Evolutionary conservation across 305 asterid genomes (phyloP), one percentile per base, ranked within the genome.

Genomic region (Fraxinus greggii): DNA sequence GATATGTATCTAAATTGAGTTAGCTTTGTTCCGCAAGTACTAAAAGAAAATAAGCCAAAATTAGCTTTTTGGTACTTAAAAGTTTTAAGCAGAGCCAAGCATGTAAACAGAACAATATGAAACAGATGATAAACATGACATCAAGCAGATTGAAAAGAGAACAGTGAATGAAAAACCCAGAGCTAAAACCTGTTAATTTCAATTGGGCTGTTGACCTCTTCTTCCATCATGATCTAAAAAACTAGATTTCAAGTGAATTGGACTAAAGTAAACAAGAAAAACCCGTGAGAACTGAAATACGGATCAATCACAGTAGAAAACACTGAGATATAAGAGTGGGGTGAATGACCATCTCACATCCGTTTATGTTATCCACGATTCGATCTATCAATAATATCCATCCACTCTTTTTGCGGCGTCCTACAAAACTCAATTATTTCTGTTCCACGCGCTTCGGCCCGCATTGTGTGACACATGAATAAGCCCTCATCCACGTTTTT

Each of bases 141-240:
- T 81, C 77, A 81, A 82, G 38, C 13, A 67, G 77, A 65, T 42
- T 45, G 61, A 28, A 65, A 81, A 74, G 42, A 76, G 56, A 67
- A 7, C 4, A 38, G 26, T 17, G 63, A 48, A 45, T 28, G 48
- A 78, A 75, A 81, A 83, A 76, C 28, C 69, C 85, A 76, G 51
- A 63, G 80, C 63, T 42, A 21, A 8, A 32, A 90, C 97, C 94
- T 86, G 88, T 70, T 75, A 6, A 81, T 72, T 78, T 85, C 88
- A 80, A 85, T 78, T 5, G 90, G 83, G 75, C 21, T 19, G 85
- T 80, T 80, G 83, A 69, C 77, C 48, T 61, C 32, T 73, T 82
- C 85, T 42, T 88, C 93, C 93, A 87, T 88, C 32, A 13, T 54
- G 85, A 85, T 85, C 85, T 80, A 42, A 1, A 15, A 23, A 42